Percentiles rank a stretch among this genome's conserved stretches.
Evolutionary conservation across 768 basidiomycete species (phyloP).

Genomic region (Kwoniella sp.): DNA sequence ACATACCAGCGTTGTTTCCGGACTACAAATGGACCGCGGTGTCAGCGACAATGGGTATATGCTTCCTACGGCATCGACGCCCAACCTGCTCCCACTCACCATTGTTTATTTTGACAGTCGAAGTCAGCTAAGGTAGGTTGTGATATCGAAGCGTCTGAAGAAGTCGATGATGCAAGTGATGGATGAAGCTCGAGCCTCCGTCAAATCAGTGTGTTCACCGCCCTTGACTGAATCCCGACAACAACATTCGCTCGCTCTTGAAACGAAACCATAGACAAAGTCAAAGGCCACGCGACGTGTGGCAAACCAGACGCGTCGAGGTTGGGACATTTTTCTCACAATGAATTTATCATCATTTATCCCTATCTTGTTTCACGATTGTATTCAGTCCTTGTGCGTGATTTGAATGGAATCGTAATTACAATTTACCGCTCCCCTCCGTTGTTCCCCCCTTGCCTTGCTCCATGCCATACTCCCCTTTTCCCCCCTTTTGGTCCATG

Average conservation of each 20-base stretch:
- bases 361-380: no score
- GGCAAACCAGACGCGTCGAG: conserved; percentile 14
- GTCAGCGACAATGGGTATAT: no score
- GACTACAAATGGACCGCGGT: conserved; percentile 25
- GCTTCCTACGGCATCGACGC: no score
- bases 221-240: not conserved
- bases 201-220: not conserved
- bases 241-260: conserved; percentile 2
- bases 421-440: conserved; percentile 14
- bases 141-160: not conserved
- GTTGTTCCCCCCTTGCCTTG: conserved; percentile 15
- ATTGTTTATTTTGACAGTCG: no score
- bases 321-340: not conserved
- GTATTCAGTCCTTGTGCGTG: not conserved
- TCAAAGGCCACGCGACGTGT: conserved; percentile 19
- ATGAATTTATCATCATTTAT: conserved; percentile 19
- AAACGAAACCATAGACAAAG: conserved; percentile 16
- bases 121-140: no score
- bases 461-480: not conserved
- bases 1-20: conserved; percentile 47
- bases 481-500: conserved; percentile 2
- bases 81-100: conserved; percentile 5
- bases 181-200: not conserved
- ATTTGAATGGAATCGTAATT: no score
- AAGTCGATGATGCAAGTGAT: conserved; percentile 12